phyloP scores from a whole-genome alignment of 176 grass and related monocot species.

The Rhipidocladum racemiflorum region DNA sequence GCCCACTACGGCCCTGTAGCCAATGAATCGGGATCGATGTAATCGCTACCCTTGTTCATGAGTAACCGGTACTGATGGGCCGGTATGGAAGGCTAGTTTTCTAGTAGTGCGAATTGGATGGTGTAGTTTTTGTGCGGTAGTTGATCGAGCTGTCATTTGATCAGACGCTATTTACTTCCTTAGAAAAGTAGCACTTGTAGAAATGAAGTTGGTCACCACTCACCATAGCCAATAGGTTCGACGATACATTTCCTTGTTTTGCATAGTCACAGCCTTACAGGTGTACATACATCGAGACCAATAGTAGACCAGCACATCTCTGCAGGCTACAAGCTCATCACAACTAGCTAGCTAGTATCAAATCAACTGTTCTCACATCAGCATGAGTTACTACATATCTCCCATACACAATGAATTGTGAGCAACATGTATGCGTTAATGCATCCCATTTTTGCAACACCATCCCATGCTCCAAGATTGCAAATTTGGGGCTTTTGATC shows the following conservation, averaged over 20 bases:
- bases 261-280: neutral
- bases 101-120: no score
- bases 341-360: neutral
- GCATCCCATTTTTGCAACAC: conserved; percentile 36
- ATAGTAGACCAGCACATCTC: neutral
- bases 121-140: neutral
- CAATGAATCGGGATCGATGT: no score
- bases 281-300: neutral
- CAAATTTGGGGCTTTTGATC: conserved; percentile 31
- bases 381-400: conserved; percentile 32
- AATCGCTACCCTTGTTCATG: no score
- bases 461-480: conserved; percentile 41
- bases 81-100: no score
- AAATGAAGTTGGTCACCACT: neutral
- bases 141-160: neutral
- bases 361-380: conserved; percentile 14
- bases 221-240: neutral
- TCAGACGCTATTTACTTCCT: neutral
- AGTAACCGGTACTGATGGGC: no score
- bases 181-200: neutral
- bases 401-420: conserved; percentile 37
- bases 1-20: no score
- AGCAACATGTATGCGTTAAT: conserved; percentile 43
- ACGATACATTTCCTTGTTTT: neutral
- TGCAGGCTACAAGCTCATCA: neutral